Conservation (phyloP, 805 yeast species). For the Candida multigemmis region DNA sequence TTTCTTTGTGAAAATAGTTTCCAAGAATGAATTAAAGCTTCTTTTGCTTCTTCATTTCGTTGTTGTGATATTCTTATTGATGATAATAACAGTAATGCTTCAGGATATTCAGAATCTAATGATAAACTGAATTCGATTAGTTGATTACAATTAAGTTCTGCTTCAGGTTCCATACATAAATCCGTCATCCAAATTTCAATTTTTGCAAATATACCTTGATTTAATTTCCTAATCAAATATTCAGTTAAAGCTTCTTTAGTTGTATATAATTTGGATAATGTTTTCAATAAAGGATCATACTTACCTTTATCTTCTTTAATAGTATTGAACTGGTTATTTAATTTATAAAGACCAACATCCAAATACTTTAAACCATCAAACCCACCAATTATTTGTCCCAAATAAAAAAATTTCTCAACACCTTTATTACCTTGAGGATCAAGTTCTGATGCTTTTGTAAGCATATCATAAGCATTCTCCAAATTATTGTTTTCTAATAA, state of each 20-base stretch:
- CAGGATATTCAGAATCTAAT: constrained; percentile 58
- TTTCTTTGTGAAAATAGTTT: constrained; percentile 49
- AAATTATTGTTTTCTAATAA: constrained; percentile 73
- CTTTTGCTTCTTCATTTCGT: constrained; percentile 58
- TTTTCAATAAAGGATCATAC: constrained; percentile 13
- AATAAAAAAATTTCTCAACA: constrained; percentile 75
- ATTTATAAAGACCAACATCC: constrained; percentile 50
- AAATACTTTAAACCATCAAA: constrained; percentile 56
- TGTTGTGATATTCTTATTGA: constrained; percentile 88
- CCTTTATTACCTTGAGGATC: constrained; percentile 63
- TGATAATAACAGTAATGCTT: constrained; percentile 72
- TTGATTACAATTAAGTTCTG: constrained; percentile 72
- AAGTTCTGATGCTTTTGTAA: constrained; percentile 51
- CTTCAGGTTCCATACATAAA: constrained; percentile 86
- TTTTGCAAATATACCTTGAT: constrained; percentile 73
- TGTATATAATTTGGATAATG: constrained; percentile 14
- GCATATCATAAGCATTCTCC: constrained; percentile 62
- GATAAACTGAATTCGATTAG: constrained; percentile 57
- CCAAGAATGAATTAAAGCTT: constrained; percentile 68
- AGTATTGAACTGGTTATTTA: constrained; percentile 28
- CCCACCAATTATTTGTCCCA: constrained; percentile 90
- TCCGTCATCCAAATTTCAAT: constrained; percentile 98
- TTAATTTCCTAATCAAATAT: constrained; percentile 47
- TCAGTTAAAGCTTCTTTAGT: constrained; percentile 11
- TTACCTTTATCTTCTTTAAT: constrained; percentile 13